Conservation (phyloP, 1,284 basidiomycete genomes). For the Tremellales sp. region DNA sequence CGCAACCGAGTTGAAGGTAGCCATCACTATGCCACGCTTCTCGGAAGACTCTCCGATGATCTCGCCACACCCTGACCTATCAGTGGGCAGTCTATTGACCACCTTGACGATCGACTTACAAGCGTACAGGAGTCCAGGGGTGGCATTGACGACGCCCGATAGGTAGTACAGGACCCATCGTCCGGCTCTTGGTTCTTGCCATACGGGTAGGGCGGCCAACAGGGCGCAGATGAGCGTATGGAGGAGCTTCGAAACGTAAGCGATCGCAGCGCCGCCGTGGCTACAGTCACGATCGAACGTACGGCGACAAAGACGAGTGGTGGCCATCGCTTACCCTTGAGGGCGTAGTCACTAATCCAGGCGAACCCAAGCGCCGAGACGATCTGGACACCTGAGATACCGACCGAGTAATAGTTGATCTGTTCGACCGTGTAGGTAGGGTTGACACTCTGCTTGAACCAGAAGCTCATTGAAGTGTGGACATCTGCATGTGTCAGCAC, state of each 20-base stretch:
- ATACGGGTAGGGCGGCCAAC: slow-evolving; percentile 16
- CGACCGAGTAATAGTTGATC: slow-evolving; percentile 20
- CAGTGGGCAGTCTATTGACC: background rate
- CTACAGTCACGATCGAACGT: slow-evolving; percentile 1
- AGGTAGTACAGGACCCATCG: slow-evolving; percentile 23
- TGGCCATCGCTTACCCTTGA: slow-evolving; percentile 30
- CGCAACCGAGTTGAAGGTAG: slow-evolving; percentile 20
- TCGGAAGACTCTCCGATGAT: slow-evolving; percentile 18
- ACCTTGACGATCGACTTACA: slow-evolving; percentile 6
- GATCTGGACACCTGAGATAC: slow-evolving; percentile 21
- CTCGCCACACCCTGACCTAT: slow-evolving; percentile 15
- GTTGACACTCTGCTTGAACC: slow-evolving; percentile 18
- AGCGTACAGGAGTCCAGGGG: slow-evolving; percentile 18
- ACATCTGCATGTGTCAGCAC: slow-evolving; percentile 1
- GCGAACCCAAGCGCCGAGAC: slow-evolving; percentile 20
- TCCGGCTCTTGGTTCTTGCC: slow-evolving; percentile 5
- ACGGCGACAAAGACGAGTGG: slow-evolving; percentile 19
- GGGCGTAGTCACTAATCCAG: slow-evolving; percentile 27
- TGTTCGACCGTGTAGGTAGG: slow-evolving; percentile 15
- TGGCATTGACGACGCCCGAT: slow-evolving; percentile 19
- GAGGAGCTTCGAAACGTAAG: too few species aligned
- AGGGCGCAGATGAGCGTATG: slow-evolving; percentile 13
- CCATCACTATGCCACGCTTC: slow-evolving; percentile 23
- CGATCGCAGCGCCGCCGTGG: too few species aligned
- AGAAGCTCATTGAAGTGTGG: slow-evolving; percentile 32